Evolutionary conservation across 1,139 yeast genomes (phyloP).

Genomic region (Lodderomyces parapsilosis): DNA sequence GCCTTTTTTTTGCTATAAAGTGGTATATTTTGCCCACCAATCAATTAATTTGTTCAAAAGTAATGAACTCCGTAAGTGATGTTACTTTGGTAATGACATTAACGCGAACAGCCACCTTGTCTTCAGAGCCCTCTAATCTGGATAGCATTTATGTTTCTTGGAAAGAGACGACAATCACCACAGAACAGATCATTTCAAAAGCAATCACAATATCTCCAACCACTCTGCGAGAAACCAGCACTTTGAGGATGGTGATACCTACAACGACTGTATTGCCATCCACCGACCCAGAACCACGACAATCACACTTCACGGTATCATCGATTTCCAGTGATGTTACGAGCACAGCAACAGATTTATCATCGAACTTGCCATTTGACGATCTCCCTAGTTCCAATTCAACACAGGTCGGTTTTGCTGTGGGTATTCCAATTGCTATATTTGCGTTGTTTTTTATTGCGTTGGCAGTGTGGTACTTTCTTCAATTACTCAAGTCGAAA

Average conservation of each 20-base stretch:
- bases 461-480: conserved; percentile 22
- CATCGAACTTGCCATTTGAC: conserved; percentile 7
- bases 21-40: not conserved
- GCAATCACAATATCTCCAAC: conserved; percentile 4
- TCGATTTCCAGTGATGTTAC: conserved; percentile 1
- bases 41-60: not conserved
- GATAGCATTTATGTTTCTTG: conserved; percentile 2
- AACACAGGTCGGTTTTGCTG: conserved; percentile 35
- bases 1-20: not conserved
- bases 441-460: conserved; percentile 26
- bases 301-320: not conserved
- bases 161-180: conserved; percentile 5
- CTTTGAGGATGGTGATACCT: not conserved
- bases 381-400: conserved; percentile 12
- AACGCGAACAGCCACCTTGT: conserved; percentile 8
- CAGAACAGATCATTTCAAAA: conserved; percentile 2
- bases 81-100: conserved; percentile 9
- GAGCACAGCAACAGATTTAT: conserved; percentile 5
- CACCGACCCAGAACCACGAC: not conserved
- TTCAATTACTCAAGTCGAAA: conserved; percentile 13
- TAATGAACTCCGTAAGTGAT: conserved; percentile 1
- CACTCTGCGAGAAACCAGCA: not conserved
- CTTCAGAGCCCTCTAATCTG: not conserved
- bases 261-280: not conserved
- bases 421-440: conserved; percentile 44